Evolutionary conservation across 2,329 filamentous ascomycete genomes (phyloP), one percentile per base, ranked within the genome.

Genomic region (Sporothrix euskadiensis): DNA sequence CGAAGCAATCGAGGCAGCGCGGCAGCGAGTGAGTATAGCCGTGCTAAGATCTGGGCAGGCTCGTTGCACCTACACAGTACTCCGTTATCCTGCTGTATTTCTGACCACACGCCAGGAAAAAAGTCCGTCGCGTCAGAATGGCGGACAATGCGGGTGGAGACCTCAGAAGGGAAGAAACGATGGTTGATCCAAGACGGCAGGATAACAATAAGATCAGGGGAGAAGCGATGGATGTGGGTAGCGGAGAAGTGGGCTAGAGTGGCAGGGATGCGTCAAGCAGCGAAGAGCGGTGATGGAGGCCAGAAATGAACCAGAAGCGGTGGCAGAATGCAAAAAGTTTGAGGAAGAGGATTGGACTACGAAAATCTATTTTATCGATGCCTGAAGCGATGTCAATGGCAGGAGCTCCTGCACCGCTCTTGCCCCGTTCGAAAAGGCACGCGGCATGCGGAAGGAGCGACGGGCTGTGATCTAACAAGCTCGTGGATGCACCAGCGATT

Each of bases 141-240:
- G 57, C n/a, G 71, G 71, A 65, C 71, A 44, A 72, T 72, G 71
- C 71, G 71, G 59, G 71, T 66, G 59, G 71, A 66, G 44, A 63
- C 39, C 54, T 49, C 44, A 39, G 19, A 70, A 41, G 47, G 70
- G 30, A 41, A 63, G 57, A 65, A 30, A 32, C 41, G 19, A 57
- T 8, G 57, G 41, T 54, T 61, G 44, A 35, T 59, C 30, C 35
- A 65, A n/a, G 57, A 26, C 41, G 70, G 70, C 57, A 71, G 69
- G 69, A 71, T 63, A 71, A 61, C 54, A 71, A 63, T 49, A 49
- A 71, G 39, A 54, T 61, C 56, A 71, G 56, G 69, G 56, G 69
- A 71, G 69, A 71, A 52, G 44, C 41, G 69, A 22, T 63, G 41
- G 69, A 59, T 65, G 69, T 61, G 56, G 70, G 59, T 65, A 54